Conservation (phyloP, 2,329 filamentous ascomycete genomes). For the Colletotrichum sp. region DNA sequence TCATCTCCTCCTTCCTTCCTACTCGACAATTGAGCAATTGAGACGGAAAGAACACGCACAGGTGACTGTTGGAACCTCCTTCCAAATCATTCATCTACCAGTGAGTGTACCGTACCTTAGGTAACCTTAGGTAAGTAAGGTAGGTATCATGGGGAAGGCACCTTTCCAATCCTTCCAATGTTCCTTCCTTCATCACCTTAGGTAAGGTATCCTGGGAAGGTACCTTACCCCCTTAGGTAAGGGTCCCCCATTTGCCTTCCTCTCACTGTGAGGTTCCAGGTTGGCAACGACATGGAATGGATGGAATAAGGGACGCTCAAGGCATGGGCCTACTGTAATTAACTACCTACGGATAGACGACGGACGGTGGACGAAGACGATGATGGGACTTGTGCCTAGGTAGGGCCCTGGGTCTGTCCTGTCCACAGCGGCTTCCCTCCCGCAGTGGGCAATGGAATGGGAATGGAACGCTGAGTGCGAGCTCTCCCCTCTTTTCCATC, state of each 20-base stretch:
- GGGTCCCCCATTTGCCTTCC: neutral
- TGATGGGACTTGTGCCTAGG: too few relatives aligned
- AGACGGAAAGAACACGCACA: neutral
- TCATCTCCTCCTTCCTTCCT: neutral
- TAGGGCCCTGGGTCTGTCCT: neutral
- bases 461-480: neutral
- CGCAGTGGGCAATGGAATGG: neutral
- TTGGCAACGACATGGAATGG: neutral
- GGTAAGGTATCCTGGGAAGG: neutral
- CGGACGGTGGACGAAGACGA: neutral
- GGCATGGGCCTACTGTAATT: neutral
- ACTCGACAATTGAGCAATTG: neutral
- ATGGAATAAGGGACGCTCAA: neutral
- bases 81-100: neutral
- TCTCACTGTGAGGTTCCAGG: neutral
- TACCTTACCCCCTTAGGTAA: neutral
- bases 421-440: neutral
- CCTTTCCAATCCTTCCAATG: neutral
- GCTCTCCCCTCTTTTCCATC: conserved; percentile 18
- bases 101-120: neutral
- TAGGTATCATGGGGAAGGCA: neutral
- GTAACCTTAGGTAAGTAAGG: neutral
- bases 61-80: neutral
- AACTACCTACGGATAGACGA: neutral
- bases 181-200: neutral